phyloP scores from a whole-genome alignment of 306 rosid genomes.

The Fragaria iinumae region DNA sequence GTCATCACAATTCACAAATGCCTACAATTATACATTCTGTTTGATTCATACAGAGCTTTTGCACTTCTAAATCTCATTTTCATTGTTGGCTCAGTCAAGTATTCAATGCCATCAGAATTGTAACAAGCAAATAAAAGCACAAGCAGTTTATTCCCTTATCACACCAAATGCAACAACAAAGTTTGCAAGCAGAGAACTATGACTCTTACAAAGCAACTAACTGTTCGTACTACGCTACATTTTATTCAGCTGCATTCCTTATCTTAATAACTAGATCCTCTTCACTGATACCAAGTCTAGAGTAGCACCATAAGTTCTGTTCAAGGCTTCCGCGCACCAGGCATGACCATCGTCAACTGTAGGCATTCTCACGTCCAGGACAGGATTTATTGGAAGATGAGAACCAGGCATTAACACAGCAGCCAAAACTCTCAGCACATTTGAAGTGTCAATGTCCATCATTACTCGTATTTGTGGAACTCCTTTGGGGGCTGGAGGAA shows the following conservation, averaged over 20 bases:
- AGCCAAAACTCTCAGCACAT: slow-evolving; percentile 58
- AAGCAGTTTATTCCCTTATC: neutral
- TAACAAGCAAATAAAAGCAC: neutral
- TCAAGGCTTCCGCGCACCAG: slow-evolving; percentile 81
- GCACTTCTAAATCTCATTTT: neutral
- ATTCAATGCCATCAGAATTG: neutral
- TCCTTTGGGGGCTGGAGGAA: slow-evolving; percentile 68
- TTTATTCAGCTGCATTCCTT: neutral
- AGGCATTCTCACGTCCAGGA: slow-evolving; percentile 88
- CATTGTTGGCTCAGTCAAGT: neutral
- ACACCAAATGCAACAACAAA: neutral
- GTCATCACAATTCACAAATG: neutral
- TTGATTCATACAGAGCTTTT: neutral
- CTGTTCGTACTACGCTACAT: neutral
- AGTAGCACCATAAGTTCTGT: slow-evolving; percentile 51
- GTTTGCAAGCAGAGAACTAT: neutral
- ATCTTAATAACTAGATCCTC: slow-evolving; percentile 31
- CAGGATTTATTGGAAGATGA: slow-evolving; percentile 46
- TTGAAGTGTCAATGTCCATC: slow-evolving; percentile 78
- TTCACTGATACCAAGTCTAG: slow-evolving; percentile 58
- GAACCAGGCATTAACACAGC: slow-evolving; percentile 63
- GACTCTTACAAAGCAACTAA: neutral
- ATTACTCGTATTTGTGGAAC: slow-evolving; percentile 66
- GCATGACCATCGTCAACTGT: slow-evolving; percentile 82
- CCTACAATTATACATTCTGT: neutral